A percentile compares a stretch with the other conserved stretches of the same genome.
Conservation (phyloP, 768 basidiomycete species). For the Mycena galopus region DNA sequence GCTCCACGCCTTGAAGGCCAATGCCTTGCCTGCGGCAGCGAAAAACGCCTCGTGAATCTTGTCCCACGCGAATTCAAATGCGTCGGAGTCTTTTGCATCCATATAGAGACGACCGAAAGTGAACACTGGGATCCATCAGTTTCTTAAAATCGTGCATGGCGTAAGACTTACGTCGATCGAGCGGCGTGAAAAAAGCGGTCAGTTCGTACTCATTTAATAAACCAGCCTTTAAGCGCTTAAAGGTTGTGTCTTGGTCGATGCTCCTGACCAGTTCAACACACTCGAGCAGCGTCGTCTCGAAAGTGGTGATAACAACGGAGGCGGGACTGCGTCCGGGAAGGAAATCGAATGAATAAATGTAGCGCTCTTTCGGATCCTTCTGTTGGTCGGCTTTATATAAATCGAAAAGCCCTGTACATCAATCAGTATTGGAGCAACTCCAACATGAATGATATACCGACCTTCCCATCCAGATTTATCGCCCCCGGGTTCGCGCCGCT, state of each 20-base stretch:
- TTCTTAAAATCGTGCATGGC: not conserved
- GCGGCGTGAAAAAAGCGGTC: not conserved
- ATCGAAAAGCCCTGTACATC: conserved; percentile 1
- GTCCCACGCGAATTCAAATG: not conserved
- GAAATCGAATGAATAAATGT: conserved; percentile 6
- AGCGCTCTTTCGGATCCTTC: not conserved
- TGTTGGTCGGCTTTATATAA: not conserved
- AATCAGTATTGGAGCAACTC: not conserved
- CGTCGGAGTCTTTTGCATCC: not conserved
- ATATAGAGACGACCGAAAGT: not conserved
- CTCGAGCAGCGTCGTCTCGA: not conserved
- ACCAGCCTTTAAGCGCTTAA: not conserved
- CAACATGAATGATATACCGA: not conserved
- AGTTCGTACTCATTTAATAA: not conserved
- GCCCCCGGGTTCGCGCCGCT: not conserved
- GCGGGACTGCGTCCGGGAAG: conserved; percentile 1
- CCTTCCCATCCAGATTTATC: conserved; percentile 15
- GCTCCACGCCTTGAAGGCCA: not conserved
- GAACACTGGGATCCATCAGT: not conserved
- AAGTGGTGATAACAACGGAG: not conserved
- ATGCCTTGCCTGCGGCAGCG: not conserved
- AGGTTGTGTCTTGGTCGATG: not conserved
- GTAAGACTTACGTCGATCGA: not conserved
- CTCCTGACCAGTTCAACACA: not conserved
- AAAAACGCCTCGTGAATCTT: not conserved